Percentiles rank a stretch among this genome's conserved stretches.
These are phyloP conservation scores for Salix brachista DNA, from an alignment of 345 rosid species.

Conservation along the genomic window DNA sequence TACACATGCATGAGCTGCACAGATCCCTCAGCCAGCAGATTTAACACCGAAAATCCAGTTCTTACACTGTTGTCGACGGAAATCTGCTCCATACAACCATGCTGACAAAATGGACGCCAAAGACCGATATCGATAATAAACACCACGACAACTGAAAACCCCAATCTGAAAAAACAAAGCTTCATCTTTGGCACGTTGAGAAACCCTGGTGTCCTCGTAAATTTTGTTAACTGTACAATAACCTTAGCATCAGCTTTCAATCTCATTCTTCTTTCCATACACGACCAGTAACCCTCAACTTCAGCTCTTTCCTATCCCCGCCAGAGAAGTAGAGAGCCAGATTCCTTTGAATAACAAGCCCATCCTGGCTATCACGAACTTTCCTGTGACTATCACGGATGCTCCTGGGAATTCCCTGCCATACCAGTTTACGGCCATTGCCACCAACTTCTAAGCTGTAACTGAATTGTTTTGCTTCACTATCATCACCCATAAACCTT, in stretches of 20 bases:
- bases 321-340: constrained; percentile 83
- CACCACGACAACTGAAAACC: background rate
- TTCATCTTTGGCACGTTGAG: constrained; percentile 11
- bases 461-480: constrained; percentile 74
- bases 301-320: constrained; percentile 77
- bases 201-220: background rate
- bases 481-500: constrained; percentile 90
- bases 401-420: constrained; percentile 90
- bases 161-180: constrained; percentile 6
- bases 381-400: constrained; percentile 82
- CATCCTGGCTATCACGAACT: constrained; percentile 85
- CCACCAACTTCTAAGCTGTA: constrained; percentile 85
- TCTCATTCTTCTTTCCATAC: constrained; percentile 81
- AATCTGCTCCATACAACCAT: background rate
- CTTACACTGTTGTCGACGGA: background rate
- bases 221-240: constrained; percentile 24
- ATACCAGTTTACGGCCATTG: constrained; percentile 60
- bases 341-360: constrained; percentile 72
- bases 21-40: background rate
- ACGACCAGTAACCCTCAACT: constrained; percentile 74
- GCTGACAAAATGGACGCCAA: background rate
- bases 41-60: background rate
- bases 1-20: background rate
- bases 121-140: constrained; percentile 5
- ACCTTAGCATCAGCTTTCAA: background rate